Evolutionary conservation across 345 rosid genomes (phyloP).

Genomic region (Salix koriyanagi): DNA sequence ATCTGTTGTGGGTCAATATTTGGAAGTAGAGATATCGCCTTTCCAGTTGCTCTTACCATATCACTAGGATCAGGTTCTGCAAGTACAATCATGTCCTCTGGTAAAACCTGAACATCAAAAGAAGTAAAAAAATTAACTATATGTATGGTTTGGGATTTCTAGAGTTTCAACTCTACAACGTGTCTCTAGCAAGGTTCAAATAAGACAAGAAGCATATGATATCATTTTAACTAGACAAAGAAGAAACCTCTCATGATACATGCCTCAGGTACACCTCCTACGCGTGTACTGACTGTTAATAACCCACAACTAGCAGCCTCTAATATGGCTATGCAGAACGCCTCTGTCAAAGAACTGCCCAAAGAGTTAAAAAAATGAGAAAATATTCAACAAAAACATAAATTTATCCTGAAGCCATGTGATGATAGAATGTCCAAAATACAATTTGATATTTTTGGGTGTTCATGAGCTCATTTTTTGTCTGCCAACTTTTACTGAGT

Average conservation of each 20-base stretch:
- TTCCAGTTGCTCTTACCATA: conserved; percentile 74
- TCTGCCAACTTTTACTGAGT: background rate
- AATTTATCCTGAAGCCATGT: background rate
- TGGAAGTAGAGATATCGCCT: conserved; percentile 81
- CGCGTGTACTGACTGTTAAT: conserved; percentile 88
- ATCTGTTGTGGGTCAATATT: conserved; percentile 73
- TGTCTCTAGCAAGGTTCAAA: background rate
- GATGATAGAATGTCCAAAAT: background rate
- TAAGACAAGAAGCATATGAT: background rate
- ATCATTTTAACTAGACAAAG: background rate
- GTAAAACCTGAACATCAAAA: conserved; percentile 57
- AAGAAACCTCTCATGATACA: conserved; percentile 17
- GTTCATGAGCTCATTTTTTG: background rate
- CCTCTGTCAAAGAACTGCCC: conserved; percentile 93
- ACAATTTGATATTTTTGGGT: background rate
- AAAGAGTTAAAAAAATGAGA: background rate
- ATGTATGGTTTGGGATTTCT: conserved; percentile 1
- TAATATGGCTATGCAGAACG: conserved; percentile 95
- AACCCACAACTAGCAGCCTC: conserved; percentile 99
- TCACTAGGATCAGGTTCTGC: conserved; percentile 92
- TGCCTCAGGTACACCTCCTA: conserved; percentile 98
- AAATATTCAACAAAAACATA: background rate
- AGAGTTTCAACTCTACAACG: background rate
- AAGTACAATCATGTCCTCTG: conserved; percentile 96
- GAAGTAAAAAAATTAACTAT: background rate